phyloP scores from a whole-genome alignment of 768 basidiomycete genomes.

The Calvatia gigantea region DNA sequence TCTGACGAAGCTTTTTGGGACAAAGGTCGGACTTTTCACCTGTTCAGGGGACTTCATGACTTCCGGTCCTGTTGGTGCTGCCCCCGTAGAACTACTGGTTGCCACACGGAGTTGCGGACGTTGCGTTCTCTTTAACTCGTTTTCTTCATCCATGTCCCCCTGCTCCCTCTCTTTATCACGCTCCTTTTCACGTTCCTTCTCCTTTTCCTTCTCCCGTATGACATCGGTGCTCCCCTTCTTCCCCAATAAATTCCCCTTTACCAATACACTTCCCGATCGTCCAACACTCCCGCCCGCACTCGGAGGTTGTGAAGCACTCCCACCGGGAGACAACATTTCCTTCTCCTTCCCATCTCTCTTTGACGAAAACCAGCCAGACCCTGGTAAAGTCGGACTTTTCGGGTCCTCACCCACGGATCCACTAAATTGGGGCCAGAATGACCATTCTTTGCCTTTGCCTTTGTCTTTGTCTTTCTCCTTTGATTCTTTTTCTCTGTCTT shows the following conservation, averaged over 20 bases:
- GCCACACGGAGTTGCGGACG: constrained; percentile 30
- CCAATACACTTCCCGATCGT: constrained; percentile 13
- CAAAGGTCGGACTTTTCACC: constrained; percentile 4
- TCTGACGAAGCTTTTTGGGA: not conserved
- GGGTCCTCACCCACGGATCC: not conserved
- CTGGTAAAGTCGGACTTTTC: constrained; percentile 1
- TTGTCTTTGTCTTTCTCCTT: not conserved
- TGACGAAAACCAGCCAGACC: not conserved
- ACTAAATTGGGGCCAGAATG: not conserved
- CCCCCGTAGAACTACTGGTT: constrained; percentile 16
- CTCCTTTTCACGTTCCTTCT: constrained; percentile 16
- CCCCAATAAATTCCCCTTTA: constrained; percentile 10
- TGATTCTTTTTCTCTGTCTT: no score
- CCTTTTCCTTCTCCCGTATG: constrained; percentile 19
- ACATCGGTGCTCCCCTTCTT: constrained; percentile 19
- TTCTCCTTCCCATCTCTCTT: not conserved
- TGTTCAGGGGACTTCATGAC: not conserved
- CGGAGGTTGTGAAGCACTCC: not conserved
- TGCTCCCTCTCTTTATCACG: constrained; percentile 19
- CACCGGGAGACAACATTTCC: not conserved
- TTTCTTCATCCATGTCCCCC: constrained; percentile 13
- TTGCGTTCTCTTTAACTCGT: constrained; percentile 16
- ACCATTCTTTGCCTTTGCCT: not conserved
- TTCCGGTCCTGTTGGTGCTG: constrained; percentile 3
- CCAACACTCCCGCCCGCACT: constrained; percentile 3